Evolutionary conservation across 1,284 basidiomycete genomes (phyloP), one percentile per base, ranked within the genome.

Genomic region (Rhodotorula glutinis): DNA sequence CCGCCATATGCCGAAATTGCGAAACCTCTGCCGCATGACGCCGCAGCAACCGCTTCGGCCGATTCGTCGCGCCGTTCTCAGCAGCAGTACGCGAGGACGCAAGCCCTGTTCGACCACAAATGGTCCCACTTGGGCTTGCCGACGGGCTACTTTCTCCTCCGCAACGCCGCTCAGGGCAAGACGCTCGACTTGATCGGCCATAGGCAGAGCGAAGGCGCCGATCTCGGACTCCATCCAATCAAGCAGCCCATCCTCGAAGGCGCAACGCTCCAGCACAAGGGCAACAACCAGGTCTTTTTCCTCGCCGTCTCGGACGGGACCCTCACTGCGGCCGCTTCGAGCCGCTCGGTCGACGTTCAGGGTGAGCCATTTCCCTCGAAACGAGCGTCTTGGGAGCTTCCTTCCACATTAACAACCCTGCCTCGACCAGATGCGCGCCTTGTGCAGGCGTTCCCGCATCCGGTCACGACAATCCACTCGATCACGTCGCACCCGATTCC

Each of bases 401-500:
- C 29, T 1, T 4, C 7, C 27, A 4, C n/a, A 25, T 23, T 54
- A 23, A 49, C 40, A 3, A 9, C 23, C 33, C 3, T 30, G 10
- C 4, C 11, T 3, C 13, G 0, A 7, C 7, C 55, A 65, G 61
- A 69, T 47, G 49, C 25, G 40, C 41, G 46, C 30, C 62, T 73
- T 23, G 49, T 53, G 7, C 66, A 71, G 11, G 53, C 65, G 1
- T 41, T 51, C 29, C 70, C 74, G 11, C 66, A 59, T 5, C 73
- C 74, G 2, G 51, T 74, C 40, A 65, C 55, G 13, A 49, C 57
- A 1, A 60, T 63, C 25, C 67, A 71, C 13, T 71, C 69, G 0
- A 21, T 52, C 1, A 49, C 33, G 16, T 75, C 73, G 1, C 74
- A 75, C 59, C 72, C 74, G 0, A 54, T 60, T 2, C 72, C 73